These are phyloP conservation scores for Neurospora discreta DNA, from an alignment of 495 filamentous ascomycete species.

Conservation along the genomic window DNA sequence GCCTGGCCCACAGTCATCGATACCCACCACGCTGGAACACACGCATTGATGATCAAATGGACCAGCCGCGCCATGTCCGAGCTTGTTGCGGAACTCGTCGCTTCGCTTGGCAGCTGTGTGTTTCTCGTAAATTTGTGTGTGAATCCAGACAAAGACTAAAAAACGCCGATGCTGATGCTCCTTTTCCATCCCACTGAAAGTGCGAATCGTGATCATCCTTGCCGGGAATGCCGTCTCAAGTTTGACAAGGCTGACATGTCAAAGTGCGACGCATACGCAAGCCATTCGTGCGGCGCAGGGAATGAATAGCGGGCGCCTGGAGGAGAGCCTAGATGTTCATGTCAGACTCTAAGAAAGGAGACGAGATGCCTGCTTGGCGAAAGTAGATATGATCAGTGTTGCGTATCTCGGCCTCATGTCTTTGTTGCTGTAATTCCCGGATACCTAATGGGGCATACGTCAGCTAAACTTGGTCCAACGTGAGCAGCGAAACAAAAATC, in stretches of 20 bases:
- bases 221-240: not conserved
- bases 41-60: not conserved
- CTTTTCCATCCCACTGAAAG: not conserved
- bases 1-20: not conserved
- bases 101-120: not conserved
- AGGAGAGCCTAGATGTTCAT: not conserved
- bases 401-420: not conserved
- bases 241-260: not conserved
- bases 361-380: constrained; percentile 24
- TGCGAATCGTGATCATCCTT: not conserved
- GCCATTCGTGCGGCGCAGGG: constrained; percentile 11
- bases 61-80: not conserved
- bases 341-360: constrained; percentile 3
- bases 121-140: not conserved
- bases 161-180: not conserved
- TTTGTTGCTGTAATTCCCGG: not conserved
- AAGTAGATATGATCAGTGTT: not conserved
- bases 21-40: not conserved
- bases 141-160: not conserved
- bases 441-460: not conserved
- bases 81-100: not conserved
- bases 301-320: not conserved
- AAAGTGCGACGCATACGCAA: constrained; percentile 18
- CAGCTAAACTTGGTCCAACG: not conserved
- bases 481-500: not conserved